Conservation (phyloP, 306 rosid species). For the Styphnolobium japonicum region DNA sequence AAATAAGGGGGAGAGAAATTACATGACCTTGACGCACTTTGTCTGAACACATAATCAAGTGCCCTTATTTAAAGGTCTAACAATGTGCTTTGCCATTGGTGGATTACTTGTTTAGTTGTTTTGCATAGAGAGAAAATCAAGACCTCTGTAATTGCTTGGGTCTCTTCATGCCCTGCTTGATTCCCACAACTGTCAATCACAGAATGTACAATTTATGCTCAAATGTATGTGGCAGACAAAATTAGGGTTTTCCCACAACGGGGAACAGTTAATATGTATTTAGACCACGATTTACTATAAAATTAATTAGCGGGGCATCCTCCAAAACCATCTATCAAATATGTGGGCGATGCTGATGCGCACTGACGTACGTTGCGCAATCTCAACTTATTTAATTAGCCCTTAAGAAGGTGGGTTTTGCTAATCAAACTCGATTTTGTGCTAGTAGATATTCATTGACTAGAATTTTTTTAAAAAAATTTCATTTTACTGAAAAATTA, state of each 20-base stretch:
- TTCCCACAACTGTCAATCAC: slow-evolving; percentile 44
- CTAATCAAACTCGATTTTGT: background rate
- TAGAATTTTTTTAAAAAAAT: too few species aligned
- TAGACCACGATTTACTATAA: background rate
- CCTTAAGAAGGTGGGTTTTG: background rate
- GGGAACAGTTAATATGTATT: slow-evolving; percentile 5
- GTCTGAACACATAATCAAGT: background rate
- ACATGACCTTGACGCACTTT: background rate
- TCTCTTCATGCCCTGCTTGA: slow-evolving; percentile 51
- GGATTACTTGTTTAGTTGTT: slow-evolving; percentile 10
- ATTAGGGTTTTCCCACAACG: slow-evolving; percentile 44
- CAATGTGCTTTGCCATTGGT: slow-evolving; percentile 25
- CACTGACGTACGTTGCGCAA: slow-evolving; percentile 6
- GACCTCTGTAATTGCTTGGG: slow-evolving; percentile 38
- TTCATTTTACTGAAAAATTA: too few species aligned
- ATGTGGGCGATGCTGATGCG: slow-evolving; percentile 37
- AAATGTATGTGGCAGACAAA: slow-evolving; percentile 56
- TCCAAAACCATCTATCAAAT: slow-evolving; percentile 33
- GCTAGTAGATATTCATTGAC: too few species aligned
- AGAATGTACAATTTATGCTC: slow-evolving; percentile 3
- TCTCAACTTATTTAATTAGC: background rate
- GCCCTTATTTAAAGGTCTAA: background rate
- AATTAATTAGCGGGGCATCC: slow-evolving; percentile 14
- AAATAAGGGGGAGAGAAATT: too few species aligned
- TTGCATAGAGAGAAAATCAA: slow-evolving; percentile 37